phyloP scores from a whole-genome alignment of 768 basidiomycete species.

The Dioszegia crocea region DNA sequence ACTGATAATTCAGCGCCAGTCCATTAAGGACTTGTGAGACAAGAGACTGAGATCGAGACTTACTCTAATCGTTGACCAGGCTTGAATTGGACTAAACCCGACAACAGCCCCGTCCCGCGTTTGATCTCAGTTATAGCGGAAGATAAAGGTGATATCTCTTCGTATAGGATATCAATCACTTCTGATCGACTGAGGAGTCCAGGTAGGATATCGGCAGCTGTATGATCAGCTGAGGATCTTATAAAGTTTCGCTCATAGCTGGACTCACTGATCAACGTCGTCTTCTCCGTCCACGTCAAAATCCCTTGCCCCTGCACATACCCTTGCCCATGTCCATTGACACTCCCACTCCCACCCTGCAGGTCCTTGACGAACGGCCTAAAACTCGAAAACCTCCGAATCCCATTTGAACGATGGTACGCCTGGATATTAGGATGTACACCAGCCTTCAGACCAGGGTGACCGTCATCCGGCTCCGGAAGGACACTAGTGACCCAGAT shows the following conservation, averaged over 20 bases:
- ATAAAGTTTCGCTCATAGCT: neutral
- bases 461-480: slow-evolving; percentile 74
- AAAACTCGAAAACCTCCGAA: slow-evolving; percentile 75
- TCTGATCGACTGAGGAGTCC: slow-evolving; percentile 87
- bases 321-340: slow-evolving; percentile 48
- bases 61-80: slow-evolving; percentile 24
- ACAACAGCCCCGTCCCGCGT: slow-evolving; percentile 59
- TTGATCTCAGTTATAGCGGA: slow-evolving; percentile 77
- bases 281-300: slow-evolving; percentile 75
- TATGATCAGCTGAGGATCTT: slow-evolving; percentile 78
- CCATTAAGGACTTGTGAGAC: too few species aligned
- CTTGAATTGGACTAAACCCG: slow-evolving; percentile 7
- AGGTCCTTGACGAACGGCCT: slow-evolving; percentile 65
- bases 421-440: slow-evolving; percentile 72
- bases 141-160: slow-evolving; percentile 80
- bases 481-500: slow-evolving; percentile 82
- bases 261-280: slow-evolving; percentile 48
- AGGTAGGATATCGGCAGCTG: slow-evolving; percentile 53
- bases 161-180: slow-evolving; percentile 63
- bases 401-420: slow-evolving; percentile 84
- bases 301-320: slow-evolving; percentile 28
- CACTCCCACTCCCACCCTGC: slow-evolving; percentile 51
- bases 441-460: slow-evolving; percentile 77
- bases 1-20: slow-evolving; percentile 51
- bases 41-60: slow-evolving; percentile 8